Base-by-base conservation (phyloP, 1,139 yeast species). In the Geotrichum carabidarum region DNA sequence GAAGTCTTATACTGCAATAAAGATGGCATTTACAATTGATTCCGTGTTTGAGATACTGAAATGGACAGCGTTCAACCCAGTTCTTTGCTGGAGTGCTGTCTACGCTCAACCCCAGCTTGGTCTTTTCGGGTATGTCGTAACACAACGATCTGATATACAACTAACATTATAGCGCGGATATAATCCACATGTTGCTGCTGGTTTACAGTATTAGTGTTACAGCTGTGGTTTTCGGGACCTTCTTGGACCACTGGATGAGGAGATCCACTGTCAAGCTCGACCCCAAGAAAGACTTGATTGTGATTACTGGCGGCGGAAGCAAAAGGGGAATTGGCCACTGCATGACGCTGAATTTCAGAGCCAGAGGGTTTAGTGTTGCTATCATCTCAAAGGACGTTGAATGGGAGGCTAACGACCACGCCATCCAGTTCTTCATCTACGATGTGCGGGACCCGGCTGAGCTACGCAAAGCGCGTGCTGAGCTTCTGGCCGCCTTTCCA, bases 281-380 rank as follows among this genome's bases (percentile, higher is more conserved):
- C 22, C 53, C 36, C 18, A 44, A 46, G 18, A 51, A 48, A 12
- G 73, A 71, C 57, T 48, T 67, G 12, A 82, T 80, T 0, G 61
- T 84, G 12, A 71, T 84, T 1, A 84, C 91, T 0, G 91, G 91
- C 1, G 90, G 87, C 0, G 75, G 84, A 35, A 68, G 73, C 17
- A 40, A 32, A n/a, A 31, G 37, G 50, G 90, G 90, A 0, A 68
- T 84, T 8, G 91, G 91, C 0, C 62, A 67, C 8, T 77, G 73
- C 37, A 64, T 84, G 5, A 74, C 75, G 0, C 64, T 67, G 11
- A 57, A 63, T 17, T 65, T 84, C 2, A 48, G 55, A 5, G 7
- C 15, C 4, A 64, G 66, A 17, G 69, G 71, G 0, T 68, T 74
- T 15, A 67, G 63, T 15, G 74, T 75, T 32, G 76, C 82, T 6